Evolutionary conservation across 2,329 filamentous ascomycete genomes (phyloP), one percentile per base, ranked within the genome.

Genomic region (Xylariaceae sp.): DNA sequence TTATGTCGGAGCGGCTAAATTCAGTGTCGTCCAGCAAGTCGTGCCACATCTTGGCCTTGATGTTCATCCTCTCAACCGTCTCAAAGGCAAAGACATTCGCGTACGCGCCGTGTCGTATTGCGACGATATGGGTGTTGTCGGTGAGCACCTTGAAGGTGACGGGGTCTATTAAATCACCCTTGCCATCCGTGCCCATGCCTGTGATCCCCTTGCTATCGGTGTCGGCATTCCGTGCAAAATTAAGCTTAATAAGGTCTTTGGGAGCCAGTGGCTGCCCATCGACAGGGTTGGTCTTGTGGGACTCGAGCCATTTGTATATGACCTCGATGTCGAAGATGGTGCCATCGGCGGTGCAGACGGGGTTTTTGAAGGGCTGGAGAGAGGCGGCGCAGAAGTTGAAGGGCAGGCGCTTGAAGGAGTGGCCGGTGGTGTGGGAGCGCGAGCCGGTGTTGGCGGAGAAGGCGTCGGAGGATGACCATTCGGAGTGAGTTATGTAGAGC

Each of bases 371-470:
- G 7, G 95, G 95, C 66, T 97, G 94, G 32, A 99, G 85, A 53
- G 89, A 95, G 36, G 95, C 85, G 54, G 94, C 90, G 80, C 94
- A 99, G 73, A 94, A 97, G 77, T 96, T 97, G 81, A 95, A 99
- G 30, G 95, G 94, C 1, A 99, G 81, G 41, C 90, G 87, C 64
- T 87, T 89, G 75, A 97, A 97, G 35, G 81, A 80, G 43, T 82
- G 78, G 56, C 82, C 80, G 18, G 71, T 71, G 2, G 74, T 71
- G 42, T 77, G 68, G 68, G 77, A 69, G 72, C 84, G 67, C 66
- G 79, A 68, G 44, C 87, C 87, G 27, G 80, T 85, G 66, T 85
- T 91, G 58, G 90, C 90, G 31, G 88, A 87, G 71, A 89, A 96
- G 51, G 89, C 85, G 69, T 96, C 91, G 42, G 86, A 83, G 6